These are phyloP conservation scores for Colletotrichum tabaci DNA, from an alignment of 2,329 filamentous ascomycete genomes.

Conservation along the genomic window DNA sequence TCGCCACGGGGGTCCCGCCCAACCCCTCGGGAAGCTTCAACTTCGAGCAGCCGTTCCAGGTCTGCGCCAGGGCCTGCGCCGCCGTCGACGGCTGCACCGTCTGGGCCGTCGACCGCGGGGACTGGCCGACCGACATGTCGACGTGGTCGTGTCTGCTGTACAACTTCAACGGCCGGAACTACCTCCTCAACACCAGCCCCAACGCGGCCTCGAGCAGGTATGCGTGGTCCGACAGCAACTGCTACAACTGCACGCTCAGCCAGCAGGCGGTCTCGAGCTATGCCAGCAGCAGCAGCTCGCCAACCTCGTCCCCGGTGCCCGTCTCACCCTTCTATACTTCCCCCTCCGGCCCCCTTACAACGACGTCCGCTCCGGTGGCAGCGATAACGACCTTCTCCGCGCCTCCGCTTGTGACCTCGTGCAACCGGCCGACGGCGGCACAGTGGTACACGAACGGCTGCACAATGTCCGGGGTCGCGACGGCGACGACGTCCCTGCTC, in stretches of 20 bases:
- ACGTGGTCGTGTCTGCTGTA: background rate
- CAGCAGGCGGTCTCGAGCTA: background rate
- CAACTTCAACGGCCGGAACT: background rate
- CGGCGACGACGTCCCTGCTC: conserved; percentile 6
- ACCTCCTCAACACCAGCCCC: background rate
- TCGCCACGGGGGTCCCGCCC: conserved; percentile 21
- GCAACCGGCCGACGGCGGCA: conserved; percentile 16
- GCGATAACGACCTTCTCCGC: conserved; percentile 25
- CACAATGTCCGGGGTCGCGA: conserved; percentile 24
- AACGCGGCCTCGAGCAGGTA: background rate
- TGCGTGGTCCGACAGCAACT: background rate
- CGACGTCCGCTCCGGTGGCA: background rate
- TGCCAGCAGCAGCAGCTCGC: background rate
- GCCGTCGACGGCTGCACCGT: conserved; percentile 11
- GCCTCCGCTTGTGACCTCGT: conserved; percentile 3
- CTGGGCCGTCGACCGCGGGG: conserved; percentile 13
- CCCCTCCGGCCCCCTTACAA: background rate
- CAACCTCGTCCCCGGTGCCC: too few species aligned
- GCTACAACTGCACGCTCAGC: background rate
- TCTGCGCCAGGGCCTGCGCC: conserved; percentile 18
- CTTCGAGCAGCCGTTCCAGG: conserved; percentile 19
- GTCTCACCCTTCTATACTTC: background rate
- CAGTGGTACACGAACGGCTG: conserved; percentile 32
- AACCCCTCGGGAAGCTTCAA: conserved; percentile 2
- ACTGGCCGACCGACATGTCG: conserved; percentile 13